phyloP scores from a whole-genome alignment of 164 flowering plant species.

The Echeveria elegans region DNA sequence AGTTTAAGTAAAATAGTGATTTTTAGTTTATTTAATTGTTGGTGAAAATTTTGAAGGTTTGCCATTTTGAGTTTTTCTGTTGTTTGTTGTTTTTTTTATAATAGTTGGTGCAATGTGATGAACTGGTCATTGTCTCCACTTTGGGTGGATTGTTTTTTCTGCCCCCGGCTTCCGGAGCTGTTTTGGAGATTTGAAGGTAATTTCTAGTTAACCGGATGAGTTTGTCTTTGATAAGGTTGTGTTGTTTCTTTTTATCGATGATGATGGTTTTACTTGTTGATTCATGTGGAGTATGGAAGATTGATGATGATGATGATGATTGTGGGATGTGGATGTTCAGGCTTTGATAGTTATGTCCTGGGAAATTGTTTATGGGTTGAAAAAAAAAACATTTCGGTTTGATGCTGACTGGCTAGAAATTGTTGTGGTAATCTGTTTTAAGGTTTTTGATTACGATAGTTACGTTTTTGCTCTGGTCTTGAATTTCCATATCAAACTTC shows the following conservation, averaged over 20 bases:
- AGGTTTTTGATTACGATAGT: neutral
- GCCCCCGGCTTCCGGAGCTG: neutral
- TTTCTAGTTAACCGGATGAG: neutral
- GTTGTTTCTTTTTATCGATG: neutral
- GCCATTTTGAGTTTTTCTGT: neutral
- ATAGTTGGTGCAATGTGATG: slow-evolving; percentile 5
- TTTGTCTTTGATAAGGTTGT: neutral
- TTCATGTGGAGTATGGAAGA: neutral
- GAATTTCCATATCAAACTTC: neutral
- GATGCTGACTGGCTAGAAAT: neutral
- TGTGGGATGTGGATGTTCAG: no score
- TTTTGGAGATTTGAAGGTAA: slow-evolving; percentile 4
- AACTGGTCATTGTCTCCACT: slow-evolving; percentile 6
- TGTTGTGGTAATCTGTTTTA: neutral
- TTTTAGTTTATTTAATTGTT: neutral
- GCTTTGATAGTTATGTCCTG: no score
- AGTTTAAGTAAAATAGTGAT: neutral
- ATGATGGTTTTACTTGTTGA: neutral
- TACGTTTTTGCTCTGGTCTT: neutral
- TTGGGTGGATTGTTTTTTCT: slow-evolving; percentile 7
- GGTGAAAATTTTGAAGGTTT: slow-evolving; percentile 2
- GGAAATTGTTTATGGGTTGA: neutral
- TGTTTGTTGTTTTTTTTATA: neutral
- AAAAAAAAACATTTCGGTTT: neutral
- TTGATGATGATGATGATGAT: neutral